A percentile compares a stretch with the other conserved stretches of the same genome.
Conservation (phyloP, 2,329 filamentous ascomycete species). For the Hymenoscyphus linearis region DNA sequence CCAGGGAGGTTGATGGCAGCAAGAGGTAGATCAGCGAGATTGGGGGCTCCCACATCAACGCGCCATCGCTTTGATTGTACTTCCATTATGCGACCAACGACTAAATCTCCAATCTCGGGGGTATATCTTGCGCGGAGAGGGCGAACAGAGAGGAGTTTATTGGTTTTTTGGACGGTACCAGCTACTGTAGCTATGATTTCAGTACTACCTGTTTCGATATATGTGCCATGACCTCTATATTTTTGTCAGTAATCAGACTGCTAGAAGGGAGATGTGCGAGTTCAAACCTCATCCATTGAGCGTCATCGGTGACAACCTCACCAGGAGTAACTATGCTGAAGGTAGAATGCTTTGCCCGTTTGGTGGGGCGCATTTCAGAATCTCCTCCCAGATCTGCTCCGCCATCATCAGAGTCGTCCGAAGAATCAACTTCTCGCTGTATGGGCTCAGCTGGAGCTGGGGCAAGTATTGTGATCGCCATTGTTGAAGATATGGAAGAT, state of each 20-base stretch:
- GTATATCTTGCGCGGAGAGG: slow-evolving; percentile 89
- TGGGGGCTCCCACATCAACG: slow-evolving; percentile 84
- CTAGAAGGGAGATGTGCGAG: not conserved
- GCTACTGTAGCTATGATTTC: slow-evolving; percentile 86
- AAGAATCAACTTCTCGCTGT: slow-evolving; percentile 13
- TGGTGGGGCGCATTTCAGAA: slow-evolving; percentile 40
- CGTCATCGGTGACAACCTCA: slow-evolving; percentile 79
- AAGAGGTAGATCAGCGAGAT: slow-evolving; percentile 80
- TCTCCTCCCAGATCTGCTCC: slow-evolving; percentile 31
- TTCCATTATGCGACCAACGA: slow-evolving; percentile 88
- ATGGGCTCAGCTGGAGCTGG: slow-evolving; percentile 26
- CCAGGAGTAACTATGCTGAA: slow-evolving; percentile 77
- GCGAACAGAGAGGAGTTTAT: slow-evolving; percentile 90
- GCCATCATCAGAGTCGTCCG: slow-evolving; percentile 27
- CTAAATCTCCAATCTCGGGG: slow-evolving; percentile 92
- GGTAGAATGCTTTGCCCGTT: slow-evolving; percentile 34
- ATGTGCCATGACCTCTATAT: slow-evolving; percentile 84
- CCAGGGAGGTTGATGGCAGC: slow-evolving; percentile 92
- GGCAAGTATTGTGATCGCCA: slow-evolving; percentile 33
- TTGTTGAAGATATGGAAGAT: slow-evolving; percentile 11
- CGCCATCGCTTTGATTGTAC: slow-evolving; percentile 94
- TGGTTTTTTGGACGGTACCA: slow-evolving; percentile 85
- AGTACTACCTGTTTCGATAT: slow-evolving; percentile 54
- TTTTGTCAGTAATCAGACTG: slow-evolving; percentile 15
- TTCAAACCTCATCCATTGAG: slow-evolving; percentile 87